These are phyloP conservation scores for Edaphochlamys debaryana DNA, from an alignment of 139 green algal genomes.

Conservation along the genomic window DNA sequence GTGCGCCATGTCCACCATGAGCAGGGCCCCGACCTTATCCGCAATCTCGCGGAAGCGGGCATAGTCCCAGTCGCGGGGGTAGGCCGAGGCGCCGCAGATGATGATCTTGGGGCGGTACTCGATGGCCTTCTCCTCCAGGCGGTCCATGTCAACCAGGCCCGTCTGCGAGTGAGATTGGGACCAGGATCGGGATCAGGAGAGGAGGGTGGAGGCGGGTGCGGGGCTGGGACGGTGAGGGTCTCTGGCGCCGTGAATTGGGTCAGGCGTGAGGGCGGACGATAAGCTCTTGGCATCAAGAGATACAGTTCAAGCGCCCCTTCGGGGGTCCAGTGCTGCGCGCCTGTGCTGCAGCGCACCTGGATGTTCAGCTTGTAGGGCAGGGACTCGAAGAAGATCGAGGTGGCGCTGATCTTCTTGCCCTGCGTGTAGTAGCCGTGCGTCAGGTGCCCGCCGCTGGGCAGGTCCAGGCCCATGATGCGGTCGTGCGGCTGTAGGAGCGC, in stretches of 20 bases:
- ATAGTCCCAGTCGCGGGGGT: slow-evolving; percentile 85
- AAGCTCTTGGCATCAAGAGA: too few species aligned
- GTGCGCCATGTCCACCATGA: slow-evolving; percentile 97
- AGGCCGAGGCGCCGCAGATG: slow-evolving; percentile 92
- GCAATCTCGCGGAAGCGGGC: slow-evolving; percentile 87
- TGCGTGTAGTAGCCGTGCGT: slow-evolving; percentile 97
- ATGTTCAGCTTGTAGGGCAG: slow-evolving; percentile 94
- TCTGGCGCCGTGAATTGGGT: too few species aligned
- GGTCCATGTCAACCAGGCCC: slow-evolving; percentile 96
- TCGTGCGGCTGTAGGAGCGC: slow-evolving; percentile 97
- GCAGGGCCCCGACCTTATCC: slow-evolving; percentile 77
- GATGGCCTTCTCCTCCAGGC: slow-evolving; percentile 78
- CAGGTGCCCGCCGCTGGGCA: slow-evolving; percentile 96
- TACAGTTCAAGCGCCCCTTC: too few species aligned
- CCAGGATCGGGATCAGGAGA: too few species aligned
- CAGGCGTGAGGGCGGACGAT: too few species aligned
- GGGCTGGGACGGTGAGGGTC: too few species aligned
- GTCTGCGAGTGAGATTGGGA: slow-evolving; percentile 68
- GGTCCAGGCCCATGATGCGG: slow-evolving; percentile 98
- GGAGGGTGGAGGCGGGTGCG: too few species aligned
- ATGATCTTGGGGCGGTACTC: slow-evolving; percentile 93
- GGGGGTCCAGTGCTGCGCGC: too few species aligned
- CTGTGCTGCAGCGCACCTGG: too few species aligned
- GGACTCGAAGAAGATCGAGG: slow-evolving; percentile 97
- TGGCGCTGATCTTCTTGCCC: slow-evolving; percentile 97